Percentiles rank a stretch among this genome's conserved stretches.
Evolutionary conservation across 1,284 basidiomycete genomes (phyloP).

Genomic region (Cryptococcus sp.): DNA sequence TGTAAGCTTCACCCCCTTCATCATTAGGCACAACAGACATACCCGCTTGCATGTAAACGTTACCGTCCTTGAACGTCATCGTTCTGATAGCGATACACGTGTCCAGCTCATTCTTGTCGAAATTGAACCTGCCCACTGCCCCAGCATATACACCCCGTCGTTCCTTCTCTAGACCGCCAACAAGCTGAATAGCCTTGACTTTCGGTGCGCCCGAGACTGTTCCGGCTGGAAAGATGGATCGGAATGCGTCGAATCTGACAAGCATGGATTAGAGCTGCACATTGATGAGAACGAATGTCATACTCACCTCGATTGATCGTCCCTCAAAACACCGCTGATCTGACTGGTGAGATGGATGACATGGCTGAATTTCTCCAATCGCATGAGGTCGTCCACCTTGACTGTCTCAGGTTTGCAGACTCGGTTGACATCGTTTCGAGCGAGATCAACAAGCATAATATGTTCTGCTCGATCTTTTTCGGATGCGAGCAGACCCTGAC

Average conservation of each 20-base stretch:
- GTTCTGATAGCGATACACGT: slow-evolving; percentile 98
- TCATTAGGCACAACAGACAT: slow-evolving; percentile 3
- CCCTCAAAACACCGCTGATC: slow-evolving; percentile 83
- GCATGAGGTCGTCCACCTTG: slow-evolving; percentile 94
- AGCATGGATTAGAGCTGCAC: neutral
- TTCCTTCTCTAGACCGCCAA: slow-evolving; percentile 84
- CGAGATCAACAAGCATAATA: slow-evolving; percentile 98
- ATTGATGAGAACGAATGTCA: neutral
- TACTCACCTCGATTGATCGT: slow-evolving; percentile 74
- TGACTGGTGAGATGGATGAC: slow-evolving; percentile 97
- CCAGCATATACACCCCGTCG: slow-evolving; percentile 94
- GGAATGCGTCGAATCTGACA: slow-evolving; percentile 91
- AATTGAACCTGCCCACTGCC: slow-evolving; percentile 95
- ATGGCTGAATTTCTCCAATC: slow-evolving; percentile 93
- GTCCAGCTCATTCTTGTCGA: slow-evolving; percentile 92
- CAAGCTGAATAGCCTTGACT: slow-evolving; percentile 95
- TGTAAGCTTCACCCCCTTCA: neutral
- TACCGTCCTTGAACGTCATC: slow-evolving; percentile 94
- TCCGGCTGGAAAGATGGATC: slow-evolving; percentile 98
- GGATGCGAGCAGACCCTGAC: slow-evolving; percentile 71
- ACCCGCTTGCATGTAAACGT: slow-evolving; percentile 85
- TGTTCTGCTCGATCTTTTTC: slow-evolving; percentile 98
- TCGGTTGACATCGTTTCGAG: slow-evolving; percentile 98
- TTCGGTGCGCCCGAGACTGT: slow-evolving; percentile 99
- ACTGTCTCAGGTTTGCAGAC: slow-evolving; percentile 95